phyloP scores from a whole-genome alignment of 2,329 filamentous ascomycete species.

The Akanthomyces lecanii region DNA sequence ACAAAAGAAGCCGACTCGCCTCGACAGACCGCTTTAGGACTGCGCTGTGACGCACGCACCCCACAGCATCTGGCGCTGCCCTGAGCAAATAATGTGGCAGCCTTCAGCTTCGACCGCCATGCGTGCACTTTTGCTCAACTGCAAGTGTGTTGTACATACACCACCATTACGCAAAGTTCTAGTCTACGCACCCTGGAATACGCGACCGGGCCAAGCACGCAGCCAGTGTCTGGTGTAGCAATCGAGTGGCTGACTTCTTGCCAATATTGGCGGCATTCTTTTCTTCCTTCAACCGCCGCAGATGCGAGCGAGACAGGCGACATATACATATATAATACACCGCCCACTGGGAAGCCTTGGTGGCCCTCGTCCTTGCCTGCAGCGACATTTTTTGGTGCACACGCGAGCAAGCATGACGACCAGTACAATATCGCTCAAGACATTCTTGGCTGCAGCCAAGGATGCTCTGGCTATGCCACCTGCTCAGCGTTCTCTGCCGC shows the following conservation, averaged over 20 bases:
- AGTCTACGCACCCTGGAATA: not conserved
- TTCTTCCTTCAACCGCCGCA: not conserved
- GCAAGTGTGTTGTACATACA: not conserved
- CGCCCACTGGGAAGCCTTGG: not conserved
- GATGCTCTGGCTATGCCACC: conserved; percentile 42
- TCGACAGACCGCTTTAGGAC: not conserved
- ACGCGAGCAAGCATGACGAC: conserved; percentile 25
- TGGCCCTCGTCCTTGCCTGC: not conserved
- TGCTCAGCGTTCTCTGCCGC: conserved; percentile 40
- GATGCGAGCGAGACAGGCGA: not conserved
- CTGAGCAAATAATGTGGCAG: not conserved
- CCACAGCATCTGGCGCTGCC: not conserved
- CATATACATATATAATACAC: not conserved
- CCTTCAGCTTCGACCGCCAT: no score
- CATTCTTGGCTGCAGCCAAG: conserved; percentile 50
- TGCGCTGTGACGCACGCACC: not conserved
- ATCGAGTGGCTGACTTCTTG: conserved; percentile 1
- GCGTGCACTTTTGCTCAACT: not conserved
- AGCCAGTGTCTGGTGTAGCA: not conserved
- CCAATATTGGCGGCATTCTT: not conserved
- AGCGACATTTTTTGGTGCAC: not conserved
- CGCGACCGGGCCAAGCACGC: not conserved
- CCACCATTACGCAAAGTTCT: not conserved
- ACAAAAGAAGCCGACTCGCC: not conserved
- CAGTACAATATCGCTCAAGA: conserved; percentile 38